Evolutionary conservation across 177 flowering plant species (phyloP).

Genomic region (Vitis hybrid): DNA sequence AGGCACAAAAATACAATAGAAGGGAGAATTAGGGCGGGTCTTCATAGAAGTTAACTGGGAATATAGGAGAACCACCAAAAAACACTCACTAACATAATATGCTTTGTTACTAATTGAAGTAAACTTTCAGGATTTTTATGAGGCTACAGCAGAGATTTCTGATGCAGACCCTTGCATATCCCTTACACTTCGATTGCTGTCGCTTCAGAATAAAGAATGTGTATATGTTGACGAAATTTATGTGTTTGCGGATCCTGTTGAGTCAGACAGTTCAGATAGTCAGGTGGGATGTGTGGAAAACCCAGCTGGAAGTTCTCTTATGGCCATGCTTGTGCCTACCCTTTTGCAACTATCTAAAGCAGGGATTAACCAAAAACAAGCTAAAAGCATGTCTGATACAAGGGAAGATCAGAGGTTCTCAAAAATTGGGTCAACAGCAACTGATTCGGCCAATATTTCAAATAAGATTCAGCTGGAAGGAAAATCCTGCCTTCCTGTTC

Average conservation of each 20-base stretch:
- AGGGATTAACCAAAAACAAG: slow-evolving; percentile 20
- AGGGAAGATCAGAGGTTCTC: slow-evolving; percentile 15
- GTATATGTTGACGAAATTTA: slow-evolving; percentile 74
- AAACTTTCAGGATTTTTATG: slow-evolving; percentile 60
- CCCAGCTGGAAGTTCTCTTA: slow-evolving; percentile 57
- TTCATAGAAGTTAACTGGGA: too few species aligned
- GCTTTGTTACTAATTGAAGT: background rate
- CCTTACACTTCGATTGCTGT: slow-evolving; percentile 71
- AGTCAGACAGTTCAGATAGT: slow-evolving; percentile 33
- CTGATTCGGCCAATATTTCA: slow-evolving; percentile 13
- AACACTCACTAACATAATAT: background rate
- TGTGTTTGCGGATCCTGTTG: slow-evolving; percentile 76
- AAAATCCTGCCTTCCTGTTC: slow-evolving; percentile 12
- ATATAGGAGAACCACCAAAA: too few species aligned
- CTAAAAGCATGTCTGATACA: slow-evolving; percentile 17
- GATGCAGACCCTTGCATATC: slow-evolving; percentile 71
- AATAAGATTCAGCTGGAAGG: slow-evolving; percentile 18
- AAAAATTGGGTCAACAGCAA: slow-evolving; percentile 12
- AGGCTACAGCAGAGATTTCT: slow-evolving; percentile 90
- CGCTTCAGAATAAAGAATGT: slow-evolving; percentile 63
- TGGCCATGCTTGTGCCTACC: slow-evolving; percentile 86
- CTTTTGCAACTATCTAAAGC: slow-evolving; percentile 70
- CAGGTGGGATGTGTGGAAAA: slow-evolving; percentile 21
- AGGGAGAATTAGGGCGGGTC: too few species aligned
- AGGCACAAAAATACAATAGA: too few species aligned